Evolutionary conservation across 2,329 filamentous ascomycete species (phyloP).

Genomic region (Monilinia fructigena): DNA sequence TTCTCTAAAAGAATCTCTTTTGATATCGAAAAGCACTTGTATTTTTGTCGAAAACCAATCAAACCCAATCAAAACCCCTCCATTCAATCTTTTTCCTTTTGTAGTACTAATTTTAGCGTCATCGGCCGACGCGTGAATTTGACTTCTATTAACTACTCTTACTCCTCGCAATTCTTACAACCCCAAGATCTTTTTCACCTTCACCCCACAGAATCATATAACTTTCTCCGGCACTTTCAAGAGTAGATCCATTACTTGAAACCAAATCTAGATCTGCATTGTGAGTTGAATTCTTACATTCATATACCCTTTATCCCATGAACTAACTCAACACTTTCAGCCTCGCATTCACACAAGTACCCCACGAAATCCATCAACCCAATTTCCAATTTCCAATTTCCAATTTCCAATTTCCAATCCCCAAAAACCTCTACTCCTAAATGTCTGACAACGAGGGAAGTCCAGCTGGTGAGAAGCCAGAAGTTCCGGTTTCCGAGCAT

Average conservation of each 20-base stretch:
- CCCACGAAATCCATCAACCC: slow-evolving; percentile 13
- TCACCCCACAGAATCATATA: neutral
- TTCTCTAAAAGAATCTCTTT: no score
- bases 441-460: slow-evolving; percentile 50
- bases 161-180: neutral
- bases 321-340: slow-evolving; percentile 9
- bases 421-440: slow-evolving; percentile 26
- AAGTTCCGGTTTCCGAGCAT: slow-evolving; percentile 61
- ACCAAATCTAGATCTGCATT: neutral
- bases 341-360: slow-evolving; percentile 6
- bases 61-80: neutral
- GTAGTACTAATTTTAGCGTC: slow-evolving; percentile 18
- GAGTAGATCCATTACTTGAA: neutral
- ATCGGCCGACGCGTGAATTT: slow-evolving; percentile 22
- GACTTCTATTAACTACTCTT: neutral
- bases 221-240: neutral
- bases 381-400: neutral
- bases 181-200: neutral
- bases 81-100: slow-evolving; percentile 5
- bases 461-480: slow-evolving; percentile 41
- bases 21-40: no score
- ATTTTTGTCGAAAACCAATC: neutral
- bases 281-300: slow-evolving; percentile 5
- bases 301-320: neutral
- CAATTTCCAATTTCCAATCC: neutral